These are phyloP conservation scores for Rubus idaeus DNA, from an alignment of 306 rosid genomes.

Conservation along the genomic window DNA sequence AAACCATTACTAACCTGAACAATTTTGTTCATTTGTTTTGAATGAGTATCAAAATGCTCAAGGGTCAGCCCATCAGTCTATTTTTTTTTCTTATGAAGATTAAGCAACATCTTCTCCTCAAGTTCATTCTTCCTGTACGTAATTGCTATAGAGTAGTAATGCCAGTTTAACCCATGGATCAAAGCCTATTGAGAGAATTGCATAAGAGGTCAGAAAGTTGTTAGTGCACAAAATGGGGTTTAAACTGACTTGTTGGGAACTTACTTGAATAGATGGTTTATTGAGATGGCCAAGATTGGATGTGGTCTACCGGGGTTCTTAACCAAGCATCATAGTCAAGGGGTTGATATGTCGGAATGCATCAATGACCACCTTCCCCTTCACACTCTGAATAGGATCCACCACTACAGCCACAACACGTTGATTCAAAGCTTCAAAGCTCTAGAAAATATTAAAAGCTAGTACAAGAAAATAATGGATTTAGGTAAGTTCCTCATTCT, in stretches of 20 bases:
- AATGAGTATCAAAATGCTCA: constrained; percentile 72
- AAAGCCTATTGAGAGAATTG: constrained; percentile 59
- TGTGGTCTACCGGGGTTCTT: constrained; percentile 93
- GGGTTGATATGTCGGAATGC: constrained; percentile 95
- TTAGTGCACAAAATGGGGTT: constrained; percentile 7
- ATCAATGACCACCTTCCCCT: constrained; percentile 95
- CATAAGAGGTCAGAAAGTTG: constrained; percentile 23
- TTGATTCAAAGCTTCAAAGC: constrained; percentile 94
- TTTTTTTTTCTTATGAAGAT: constrained; percentile 95
- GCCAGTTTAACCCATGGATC: constrained; percentile 95
- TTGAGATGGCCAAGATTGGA: constrained; percentile 94
- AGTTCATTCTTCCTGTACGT: constrained; percentile 92
- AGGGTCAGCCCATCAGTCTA: constrained; percentile 95
- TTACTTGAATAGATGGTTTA: constrained; percentile 94
- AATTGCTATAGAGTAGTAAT: constrained; percentile 88
- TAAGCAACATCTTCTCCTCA: constrained; percentile 91
- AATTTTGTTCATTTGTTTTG: constrained; percentile 93
- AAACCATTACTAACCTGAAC: constrained; percentile 60
- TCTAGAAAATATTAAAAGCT: constrained; percentile 42
- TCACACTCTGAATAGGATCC: constrained; percentile 94
- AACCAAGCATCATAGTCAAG: constrained; percentile 96
- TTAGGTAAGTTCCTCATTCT: constrained; percentile 6
- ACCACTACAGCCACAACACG: constrained; percentile 97
- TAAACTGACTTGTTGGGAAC: constrained; percentile 23
- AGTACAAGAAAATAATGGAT: constrained; percentile 5